Conservation (phyloP, 1,284 basidiomycete species). For the Cutaneotrichosporon spelunceum region DNA sequence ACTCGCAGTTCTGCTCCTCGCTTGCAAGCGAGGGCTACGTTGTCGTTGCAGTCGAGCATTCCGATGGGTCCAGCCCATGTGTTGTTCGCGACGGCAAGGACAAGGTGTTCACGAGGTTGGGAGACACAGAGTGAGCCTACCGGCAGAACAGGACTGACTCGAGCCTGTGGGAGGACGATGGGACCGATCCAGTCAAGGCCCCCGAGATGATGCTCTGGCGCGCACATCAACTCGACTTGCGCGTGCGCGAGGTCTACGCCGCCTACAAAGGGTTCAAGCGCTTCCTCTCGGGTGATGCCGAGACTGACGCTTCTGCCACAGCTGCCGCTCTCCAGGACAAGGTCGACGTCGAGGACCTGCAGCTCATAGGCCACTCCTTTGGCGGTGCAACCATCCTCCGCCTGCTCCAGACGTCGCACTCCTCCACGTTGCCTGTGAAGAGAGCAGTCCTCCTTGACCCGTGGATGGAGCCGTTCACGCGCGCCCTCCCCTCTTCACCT, state of each 20-base stretch:
- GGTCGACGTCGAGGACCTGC: slow-evolving; percentile 52
- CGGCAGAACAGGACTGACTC: background rate
- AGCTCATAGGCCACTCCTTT: slow-evolving; percentile 68
- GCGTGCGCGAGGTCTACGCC: slow-evolving; percentile 64
- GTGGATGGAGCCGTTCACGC: slow-evolving; percentile 66
- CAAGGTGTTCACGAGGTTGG: background rate
- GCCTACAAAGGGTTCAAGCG: slow-evolving; percentile 51
- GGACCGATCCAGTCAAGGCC: background rate
- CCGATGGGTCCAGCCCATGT: slow-evolving; percentile 65
- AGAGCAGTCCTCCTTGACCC: slow-evolving; percentile 64
- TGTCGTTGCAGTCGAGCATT: slow-evolving; percentile 71
- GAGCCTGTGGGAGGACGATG: background rate
- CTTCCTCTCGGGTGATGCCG: slow-evolving; percentile 16
- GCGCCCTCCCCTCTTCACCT: slow-evolving; percentile 7
- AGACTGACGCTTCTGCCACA: slow-evolving; percentile 34
- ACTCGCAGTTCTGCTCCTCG: slow-evolving; percentile 66
- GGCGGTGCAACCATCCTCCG: slow-evolving; percentile 52
- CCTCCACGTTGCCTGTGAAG: slow-evolving; percentile 57
- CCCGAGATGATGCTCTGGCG: slow-evolving; percentile 53
- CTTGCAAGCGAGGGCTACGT: slow-evolving; percentile 71
- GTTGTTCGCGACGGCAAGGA: background rate
- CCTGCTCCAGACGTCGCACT: slow-evolving; percentile 10
- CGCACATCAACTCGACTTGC: slow-evolving; percentile 63
- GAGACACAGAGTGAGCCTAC: background rate
- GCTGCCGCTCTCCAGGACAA: slow-evolving; percentile 28